Conservation (phyloP, 1,284 basidiomycete species). For the Tylopilus sp. region DNA sequence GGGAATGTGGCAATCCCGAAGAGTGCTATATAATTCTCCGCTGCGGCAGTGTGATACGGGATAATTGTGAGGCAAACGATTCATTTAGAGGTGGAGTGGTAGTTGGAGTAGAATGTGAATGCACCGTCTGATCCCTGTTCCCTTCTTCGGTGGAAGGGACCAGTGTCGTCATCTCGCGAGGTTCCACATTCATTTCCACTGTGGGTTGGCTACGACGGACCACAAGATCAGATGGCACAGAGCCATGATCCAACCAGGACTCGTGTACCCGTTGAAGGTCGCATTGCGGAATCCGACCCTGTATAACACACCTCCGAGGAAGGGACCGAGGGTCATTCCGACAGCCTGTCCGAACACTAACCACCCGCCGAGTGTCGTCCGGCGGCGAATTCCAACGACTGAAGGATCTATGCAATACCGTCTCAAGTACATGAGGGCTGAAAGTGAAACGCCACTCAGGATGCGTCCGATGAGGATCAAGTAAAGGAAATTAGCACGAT, state of each 20-base stretch:
- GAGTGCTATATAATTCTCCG: conserved; percentile 69
- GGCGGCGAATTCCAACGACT: conserved; percentile 60
- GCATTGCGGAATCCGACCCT: conserved; percentile 49
- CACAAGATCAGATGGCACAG: conserved; percentile 52
- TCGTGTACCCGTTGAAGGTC: conserved; percentile 61
- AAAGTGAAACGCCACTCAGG: conserved; percentile 44
- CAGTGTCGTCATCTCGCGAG: conserved; percentile 7
- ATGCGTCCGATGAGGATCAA: conserved; percentile 48
- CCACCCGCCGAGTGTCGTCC: conserved; percentile 62
- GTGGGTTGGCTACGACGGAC: conserved; percentile 36
- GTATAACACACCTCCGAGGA: conserved; percentile 60
- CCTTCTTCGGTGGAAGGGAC: conserved; percentile 7
- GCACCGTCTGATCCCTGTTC: not conserved
- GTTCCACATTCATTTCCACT: conserved; percentile 10
- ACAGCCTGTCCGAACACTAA: conserved; percentile 61
- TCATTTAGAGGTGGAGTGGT: conserved; percentile 7
- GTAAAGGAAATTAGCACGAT: conserved; percentile 44
- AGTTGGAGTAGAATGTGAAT: not conserved
- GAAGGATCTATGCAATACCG: conserved; percentile 63
- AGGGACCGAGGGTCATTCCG: conserved; percentile 65
- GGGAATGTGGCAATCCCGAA: conserved; percentile 61
- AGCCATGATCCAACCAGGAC: conserved; percentile 67
- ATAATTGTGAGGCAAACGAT: conserved; percentile 17
- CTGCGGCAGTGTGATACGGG: conserved; percentile 33
- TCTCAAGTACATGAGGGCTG: conserved; percentile 52